Evolutionary conservation across 2,329 filamentous ascomycete genomes (phyloP).

Genomic region (Pseudonectria buxi): DNA sequence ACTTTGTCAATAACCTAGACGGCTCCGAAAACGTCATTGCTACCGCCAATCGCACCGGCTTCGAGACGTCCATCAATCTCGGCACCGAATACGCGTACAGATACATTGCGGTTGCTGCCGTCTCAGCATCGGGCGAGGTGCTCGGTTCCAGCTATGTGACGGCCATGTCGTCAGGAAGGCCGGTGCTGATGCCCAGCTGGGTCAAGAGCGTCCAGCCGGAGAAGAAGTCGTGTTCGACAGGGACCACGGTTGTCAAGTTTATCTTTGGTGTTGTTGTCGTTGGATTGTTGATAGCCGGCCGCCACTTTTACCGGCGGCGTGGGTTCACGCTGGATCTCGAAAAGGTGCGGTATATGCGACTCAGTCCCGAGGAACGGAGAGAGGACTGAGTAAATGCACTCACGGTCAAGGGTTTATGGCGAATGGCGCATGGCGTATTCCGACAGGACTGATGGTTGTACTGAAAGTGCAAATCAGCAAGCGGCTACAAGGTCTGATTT

Average conservation of each 20-base stretch:
- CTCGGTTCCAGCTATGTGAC: constrained; percentile 21
- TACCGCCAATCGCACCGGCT: constrained; percentile 19
- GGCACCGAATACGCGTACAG: constrained; percentile 8
- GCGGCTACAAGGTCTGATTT: no score
- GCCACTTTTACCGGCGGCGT: no score
- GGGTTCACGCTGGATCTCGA: constrained; percentile 5
- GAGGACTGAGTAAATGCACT: background rate
- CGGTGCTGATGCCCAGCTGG: constrained; percentile 13
- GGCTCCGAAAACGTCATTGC: constrained; percentile 17
- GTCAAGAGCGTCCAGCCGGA: no score
- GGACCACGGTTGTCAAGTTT: background rate
- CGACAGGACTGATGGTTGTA: no score
- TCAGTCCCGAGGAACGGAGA: background rate
- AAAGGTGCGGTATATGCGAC: constrained; percentile 3
- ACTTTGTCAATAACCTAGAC: constrained; percentile 14
- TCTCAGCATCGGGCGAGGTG: constrained; percentile 16
- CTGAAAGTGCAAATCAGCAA: no score
- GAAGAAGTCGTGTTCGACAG: no score
- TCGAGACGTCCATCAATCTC: constrained; percentile 20
- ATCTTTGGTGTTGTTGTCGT: constrained; percentile 1
- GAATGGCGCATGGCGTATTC: no score
- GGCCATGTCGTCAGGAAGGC: constrained; percentile 20
- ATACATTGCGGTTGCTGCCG: constrained; percentile 20
- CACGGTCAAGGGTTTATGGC: background rate
- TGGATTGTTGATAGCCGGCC: no score